Base-by-base conservation (phyloP, 208 protist genomes). In the Trypanosoma theileri region DNA sequence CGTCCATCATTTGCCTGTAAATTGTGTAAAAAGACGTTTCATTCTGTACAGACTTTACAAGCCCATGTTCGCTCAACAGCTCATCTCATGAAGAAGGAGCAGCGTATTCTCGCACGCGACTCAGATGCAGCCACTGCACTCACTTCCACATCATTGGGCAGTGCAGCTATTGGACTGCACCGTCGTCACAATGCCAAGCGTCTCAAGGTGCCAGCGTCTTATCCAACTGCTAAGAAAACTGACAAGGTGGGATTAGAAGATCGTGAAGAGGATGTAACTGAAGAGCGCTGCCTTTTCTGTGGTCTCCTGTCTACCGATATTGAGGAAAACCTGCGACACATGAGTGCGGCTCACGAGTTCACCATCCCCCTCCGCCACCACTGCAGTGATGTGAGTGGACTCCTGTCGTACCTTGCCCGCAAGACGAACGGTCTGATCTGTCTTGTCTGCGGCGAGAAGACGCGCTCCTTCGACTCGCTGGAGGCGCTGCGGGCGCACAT, bases 21-120 rank as follows among this genome's bases (percentile, higher is more conserved):
- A 21, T 80, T 96, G 58, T 96, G 92, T 85, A 92, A 92, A 58
- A 96, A 96, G 67, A 86, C 82, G 3, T 96, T 96, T 59, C 89
- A 79, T 59, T 94, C 84, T 1, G 88, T 94, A 42, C 92, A 94
- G 62, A 96, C 92, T 11, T 82, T 96, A 22, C 92, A 96, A 77
- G 80, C 89, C 7, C 92, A 96, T 73, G 77, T 96, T 35, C 87
- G 88, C 74, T 96, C 92, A 21, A 96, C 87, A 21, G 89, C 92
- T 0, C 92, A 96, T 70, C 74, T 96, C 22, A 92, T 96, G 65
- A 86, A 84, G 48, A 96, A 96, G 78, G 89, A 96, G 78, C 69
- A 96, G 79, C 92, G 89, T 64, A 94, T 96, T 64, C 76, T 95
- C 48, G 74, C 84, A 1, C 86, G 89, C 22, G 92, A 96, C 68